Evolutionary conservation across 306 rosid species (phyloP).

Genomic region (Prunus campanulata): DNA sequence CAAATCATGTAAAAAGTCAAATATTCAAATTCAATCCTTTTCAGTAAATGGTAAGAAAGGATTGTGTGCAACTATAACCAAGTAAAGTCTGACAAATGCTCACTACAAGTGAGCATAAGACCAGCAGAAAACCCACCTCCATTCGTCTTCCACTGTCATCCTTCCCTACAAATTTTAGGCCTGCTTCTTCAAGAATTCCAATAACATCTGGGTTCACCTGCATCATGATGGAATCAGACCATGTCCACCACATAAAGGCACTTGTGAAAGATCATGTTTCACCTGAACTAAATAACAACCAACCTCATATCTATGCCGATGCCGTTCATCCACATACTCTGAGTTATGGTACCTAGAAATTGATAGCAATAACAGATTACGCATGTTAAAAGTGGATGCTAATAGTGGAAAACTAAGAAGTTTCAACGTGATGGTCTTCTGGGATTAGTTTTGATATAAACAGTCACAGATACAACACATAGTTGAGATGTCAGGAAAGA

Average conservation of each 20-base stretch:
- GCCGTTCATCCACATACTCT: conserved; percentile 85
- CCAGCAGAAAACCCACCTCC: conserved; percentile 63
- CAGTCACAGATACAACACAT: neutral
- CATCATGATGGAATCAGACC: conserved; percentile 22
- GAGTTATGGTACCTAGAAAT: conserved; percentile 73
- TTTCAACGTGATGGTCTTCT: neutral
- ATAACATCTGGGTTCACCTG: conserved; percentile 91
- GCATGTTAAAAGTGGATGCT: conserved; percentile 18
- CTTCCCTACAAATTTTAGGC: conserved; percentile 87
- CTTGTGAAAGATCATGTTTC: neutral
- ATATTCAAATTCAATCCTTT: neutral
- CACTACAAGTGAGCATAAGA: conserved; percentile 13
- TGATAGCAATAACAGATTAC: conserved; percentile 17
- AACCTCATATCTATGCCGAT: conserved; percentile 98
- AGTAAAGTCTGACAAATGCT: conserved; percentile 19
- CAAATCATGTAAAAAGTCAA: neutral
- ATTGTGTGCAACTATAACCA: conserved; percentile 12
- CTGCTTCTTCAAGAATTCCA: conserved; percentile 72
- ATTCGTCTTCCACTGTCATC: conserved; percentile 94
- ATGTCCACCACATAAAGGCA: conserved; percentile 4
- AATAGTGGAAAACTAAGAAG: neutral
- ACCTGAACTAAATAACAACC: conserved; percentile 17
- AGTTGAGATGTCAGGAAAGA: neutral
- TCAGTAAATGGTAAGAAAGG: neutral
- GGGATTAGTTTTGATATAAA: neutral